phyloP scores from a whole-genome alignment of 805 yeast genomes.

The Starmerella stigmatis region DNA sequence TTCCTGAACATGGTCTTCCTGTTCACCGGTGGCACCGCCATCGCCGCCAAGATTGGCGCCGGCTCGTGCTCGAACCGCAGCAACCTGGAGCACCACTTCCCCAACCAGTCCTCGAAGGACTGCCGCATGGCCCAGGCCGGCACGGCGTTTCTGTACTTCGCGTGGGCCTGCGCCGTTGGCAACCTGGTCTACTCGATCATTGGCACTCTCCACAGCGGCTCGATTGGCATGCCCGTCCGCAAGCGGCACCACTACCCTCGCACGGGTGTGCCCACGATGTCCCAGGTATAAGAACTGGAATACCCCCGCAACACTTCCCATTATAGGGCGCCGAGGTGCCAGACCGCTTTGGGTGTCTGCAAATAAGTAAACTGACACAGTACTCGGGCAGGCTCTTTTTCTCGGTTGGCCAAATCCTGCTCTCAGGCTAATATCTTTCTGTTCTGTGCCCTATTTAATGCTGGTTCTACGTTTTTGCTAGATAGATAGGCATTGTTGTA shows the following conservation, averaged over 20 bases:
- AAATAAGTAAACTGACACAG: no score
- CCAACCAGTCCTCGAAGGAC: conserved; percentile 65
- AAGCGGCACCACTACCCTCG: conserved; percentile 44
- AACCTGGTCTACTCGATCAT: conserved; percentile 44
- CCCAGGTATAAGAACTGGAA: conserved; percentile 54
- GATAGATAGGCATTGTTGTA: conserved; percentile 11
- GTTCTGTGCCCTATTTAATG: conserved; percentile 8
- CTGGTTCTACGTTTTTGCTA: not conserved
- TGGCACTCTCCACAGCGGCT: conserved; percentile 48
- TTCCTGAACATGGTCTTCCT: conserved; percentile 84
- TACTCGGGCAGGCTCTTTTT: no score
- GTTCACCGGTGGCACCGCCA: conserved; percentile 86
- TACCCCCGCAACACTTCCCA: not conserved
- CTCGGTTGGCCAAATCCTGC: conserved; percentile 3
- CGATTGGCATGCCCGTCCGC: conserved; percentile 30
- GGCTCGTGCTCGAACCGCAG: conserved; percentile 70
- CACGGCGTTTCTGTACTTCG: conserved; percentile 72
- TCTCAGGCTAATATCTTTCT: conserved; percentile 7
- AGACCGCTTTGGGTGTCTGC: not conserved
- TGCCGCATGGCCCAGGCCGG: conserved; percentile 93
- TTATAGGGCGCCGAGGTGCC: not conserved
- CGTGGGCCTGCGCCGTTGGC: conserved; percentile 63
- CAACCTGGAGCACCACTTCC: conserved; percentile 55
- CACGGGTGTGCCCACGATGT: conserved; percentile 82
- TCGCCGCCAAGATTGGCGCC: conserved; percentile 78